phyloP scores from a whole-genome alignment of 2,329 filamentous ascomycete species.

The Fragosphaeria purpurea region DNA sequence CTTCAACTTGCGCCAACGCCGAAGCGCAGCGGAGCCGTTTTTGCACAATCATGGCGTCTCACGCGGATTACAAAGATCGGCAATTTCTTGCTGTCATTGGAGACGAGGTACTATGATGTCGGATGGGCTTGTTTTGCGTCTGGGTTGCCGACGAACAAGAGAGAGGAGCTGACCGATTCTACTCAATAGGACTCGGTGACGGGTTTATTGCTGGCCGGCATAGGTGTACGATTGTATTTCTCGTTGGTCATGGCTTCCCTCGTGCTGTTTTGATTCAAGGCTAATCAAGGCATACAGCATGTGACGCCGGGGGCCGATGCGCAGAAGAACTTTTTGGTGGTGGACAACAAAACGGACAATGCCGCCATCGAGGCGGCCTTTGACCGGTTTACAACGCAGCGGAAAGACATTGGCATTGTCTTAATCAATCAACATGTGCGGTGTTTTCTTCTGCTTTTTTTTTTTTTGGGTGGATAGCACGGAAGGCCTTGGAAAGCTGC shows the following conservation, averaged over 20 bases:
- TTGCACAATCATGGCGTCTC: slow-evolving; percentile 10
- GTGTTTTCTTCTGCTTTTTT: slow-evolving; percentile 17
- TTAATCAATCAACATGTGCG: slow-evolving; percentile 96
- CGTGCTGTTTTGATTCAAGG: neutral
- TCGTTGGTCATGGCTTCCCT: neutral
- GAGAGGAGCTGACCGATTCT: neutral
- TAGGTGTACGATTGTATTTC: slow-evolving; percentile 58
- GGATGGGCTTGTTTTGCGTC: neutral
- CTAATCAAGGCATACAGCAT: slow-evolving; percentile 49
- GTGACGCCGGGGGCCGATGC: slow-evolving; percentile 80
- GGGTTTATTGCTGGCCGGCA: slow-evolving; percentile 85
- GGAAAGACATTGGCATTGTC: slow-evolving; percentile 94
- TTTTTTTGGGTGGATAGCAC: too few species aligned
- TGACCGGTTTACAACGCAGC: slow-evolving; percentile 73
- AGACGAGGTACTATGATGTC: slow-evolving; percentile 58
- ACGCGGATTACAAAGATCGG: slow-evolving; percentile 65
- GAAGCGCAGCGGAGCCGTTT: too few species aligned
- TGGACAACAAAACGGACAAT: slow-evolving; percentile 87
- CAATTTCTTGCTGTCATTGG: slow-evolving; percentile 97
- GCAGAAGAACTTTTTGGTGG: slow-evolving; percentile 96
- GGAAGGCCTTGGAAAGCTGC: too few species aligned
- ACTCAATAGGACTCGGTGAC: slow-evolving; percentile 77
- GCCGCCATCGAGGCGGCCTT: slow-evolving; percentile 83
- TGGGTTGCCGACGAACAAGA: slow-evolving; percentile 4
- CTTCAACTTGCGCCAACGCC: too few species aligned